Conservation (phyloP, 2,329 filamentous ascomycete genomes). For the Cadophora luteo-olivacea region DNA sequence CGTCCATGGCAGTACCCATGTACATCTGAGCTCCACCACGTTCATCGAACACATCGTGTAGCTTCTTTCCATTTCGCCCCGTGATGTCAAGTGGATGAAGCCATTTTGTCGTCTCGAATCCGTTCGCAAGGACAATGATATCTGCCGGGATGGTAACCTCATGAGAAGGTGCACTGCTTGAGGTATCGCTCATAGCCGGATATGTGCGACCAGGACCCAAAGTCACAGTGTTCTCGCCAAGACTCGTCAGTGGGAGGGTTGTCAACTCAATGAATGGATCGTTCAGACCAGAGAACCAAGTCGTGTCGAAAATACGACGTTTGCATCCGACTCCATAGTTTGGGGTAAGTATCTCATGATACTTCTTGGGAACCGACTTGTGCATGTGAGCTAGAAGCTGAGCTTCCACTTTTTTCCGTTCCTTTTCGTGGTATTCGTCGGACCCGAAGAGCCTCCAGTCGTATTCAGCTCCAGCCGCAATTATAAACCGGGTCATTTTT, state of each 20-base stretch:
- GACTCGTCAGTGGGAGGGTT: constrained; percentile 54
- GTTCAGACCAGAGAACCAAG: constrained; percentile 57
- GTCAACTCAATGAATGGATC: constrained; percentile 58
- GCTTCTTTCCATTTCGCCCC: constrained; percentile 53
- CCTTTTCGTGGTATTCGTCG: constrained; percentile 47
- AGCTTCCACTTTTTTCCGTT: constrained; percentile 51
- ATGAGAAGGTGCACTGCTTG: constrained; percentile 38
- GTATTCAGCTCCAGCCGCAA: constrained; percentile 51
- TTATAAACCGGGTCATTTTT: constrained; percentile 48
- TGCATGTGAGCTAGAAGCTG: constrained; percentile 53
- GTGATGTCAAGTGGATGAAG: constrained; percentile 59
- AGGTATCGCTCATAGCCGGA: constrained; percentile 42
- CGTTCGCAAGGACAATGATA: constrained; percentile 63
- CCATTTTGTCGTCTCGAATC: constrained; percentile 61
- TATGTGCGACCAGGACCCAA: constrained; percentile 57
- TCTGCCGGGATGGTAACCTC: constrained; percentile 57
- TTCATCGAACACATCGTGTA: constrained; percentile 60
- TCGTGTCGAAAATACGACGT: constrained; percentile 58
- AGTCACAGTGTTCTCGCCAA: constrained; percentile 55
- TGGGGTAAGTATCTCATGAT: constrained; percentile 63
- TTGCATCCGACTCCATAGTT: constrained; percentile 64
- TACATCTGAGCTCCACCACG: constrained; percentile 64
- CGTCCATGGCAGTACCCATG: constrained; percentile 61
- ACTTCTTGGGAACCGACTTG: constrained; percentile 57
- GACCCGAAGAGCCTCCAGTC: constrained; percentile 56